Evolutionary conservation across 2,329 filamentous ascomycete species (phyloP).

Genomic region (Cladosporium austrohemisphaericum): DNA sequence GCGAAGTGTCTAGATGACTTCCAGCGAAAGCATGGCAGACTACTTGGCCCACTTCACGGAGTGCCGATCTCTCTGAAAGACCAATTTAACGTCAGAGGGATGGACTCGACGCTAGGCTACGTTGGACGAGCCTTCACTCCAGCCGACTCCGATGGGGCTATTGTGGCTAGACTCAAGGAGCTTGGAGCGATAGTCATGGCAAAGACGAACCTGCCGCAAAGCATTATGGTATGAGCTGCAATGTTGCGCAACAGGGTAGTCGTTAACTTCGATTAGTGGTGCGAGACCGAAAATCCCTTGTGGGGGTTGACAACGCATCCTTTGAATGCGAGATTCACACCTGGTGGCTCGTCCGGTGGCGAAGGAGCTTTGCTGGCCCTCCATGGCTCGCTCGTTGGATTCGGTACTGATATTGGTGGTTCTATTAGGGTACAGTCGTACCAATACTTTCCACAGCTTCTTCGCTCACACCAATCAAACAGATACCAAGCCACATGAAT

Average conservation of each 20-base stretch:
- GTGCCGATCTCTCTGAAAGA: conserved; percentile 50
- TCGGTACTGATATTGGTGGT: conserved; percentile 53
- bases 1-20: conserved; percentile 52
- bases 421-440: too few species aligned
- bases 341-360: conserved; percentile 48
- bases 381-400: conserved; percentile 44
- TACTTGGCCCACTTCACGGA: conserved; percentile 33
- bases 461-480: too few species aligned
- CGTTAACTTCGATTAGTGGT: conserved; percentile 41
- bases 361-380: conserved; percentile 41
- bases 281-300: conserved; percentile 52
- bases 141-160: conserved; percentile 46
- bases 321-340: conserved; percentile 40
- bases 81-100: conserved; percentile 53
- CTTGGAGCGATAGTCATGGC: conserved; percentile 52
- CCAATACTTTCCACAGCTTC: too few species aligned
- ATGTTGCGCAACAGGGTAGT: too few species aligned
- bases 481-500: conserved; percentile 48
- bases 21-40: conserved; percentile 43
- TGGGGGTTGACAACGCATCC: conserved; percentile 51
- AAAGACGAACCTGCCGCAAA: conserved; percentile 52
- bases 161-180: conserved; percentile 48
- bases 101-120: conserved; percentile 53
- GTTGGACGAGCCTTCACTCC: conserved; percentile 48
- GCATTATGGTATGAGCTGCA: conserved; percentile 42